Conservation (phyloP, 2,329 filamentous ascomycete species). For the Pyrenophora teres region DNA sequence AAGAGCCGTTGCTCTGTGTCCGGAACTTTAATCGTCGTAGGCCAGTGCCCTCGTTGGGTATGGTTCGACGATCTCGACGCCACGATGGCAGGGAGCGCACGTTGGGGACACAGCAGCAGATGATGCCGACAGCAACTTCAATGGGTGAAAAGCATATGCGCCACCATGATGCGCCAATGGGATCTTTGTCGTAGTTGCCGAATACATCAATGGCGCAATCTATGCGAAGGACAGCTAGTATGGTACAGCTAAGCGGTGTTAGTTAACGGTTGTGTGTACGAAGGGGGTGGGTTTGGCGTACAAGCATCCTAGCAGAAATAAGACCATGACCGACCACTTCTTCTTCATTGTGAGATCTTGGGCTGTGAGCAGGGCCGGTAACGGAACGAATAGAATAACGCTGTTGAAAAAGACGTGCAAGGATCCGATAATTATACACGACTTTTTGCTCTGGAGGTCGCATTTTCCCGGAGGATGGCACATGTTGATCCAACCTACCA, state of each 20-base stretch:
- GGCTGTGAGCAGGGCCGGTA: slow-evolving; percentile 19
- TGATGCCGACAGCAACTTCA: slow-evolving; percentile 26
- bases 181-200: slow-evolving; percentile 17
- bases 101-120: slow-evolving; percentile 27
- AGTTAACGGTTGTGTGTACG: too few relatives aligned
- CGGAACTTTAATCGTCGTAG: slow-evolving; percentile 24
- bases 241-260: slow-evolving; percentile 14
- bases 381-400: slow-evolving; percentile 15
- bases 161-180: slow-evolving; percentile 27
- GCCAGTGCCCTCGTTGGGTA: slow-evolving; percentile 15
- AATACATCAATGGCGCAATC: slow-evolving; percentile 27
- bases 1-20: slow-evolving; percentile 21
- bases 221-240: slow-evolving; percentile 25
- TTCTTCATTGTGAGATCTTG: slow-evolving; percentile 16
- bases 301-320: slow-evolving; percentile 26
- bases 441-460: slow-evolving; percentile 19
- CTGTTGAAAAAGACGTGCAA: slow-evolving; percentile 26
- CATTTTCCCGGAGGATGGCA: slow-evolving; percentile 27
- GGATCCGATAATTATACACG: slow-evolving; percentile 25
- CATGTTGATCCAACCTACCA: slow-evolving; percentile 22
- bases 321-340: slow-evolving; percentile 14
- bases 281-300: slow-evolving; percentile 4
- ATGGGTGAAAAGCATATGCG: slow-evolving; percentile 27
- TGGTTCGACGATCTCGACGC: slow-evolving; percentile 11
- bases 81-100: slow-evolving; percentile 16